Evolutionary conservation across 805 yeast species (phyloP).

Genomic region (Yamadazyma paraphyllophila): DNA sequence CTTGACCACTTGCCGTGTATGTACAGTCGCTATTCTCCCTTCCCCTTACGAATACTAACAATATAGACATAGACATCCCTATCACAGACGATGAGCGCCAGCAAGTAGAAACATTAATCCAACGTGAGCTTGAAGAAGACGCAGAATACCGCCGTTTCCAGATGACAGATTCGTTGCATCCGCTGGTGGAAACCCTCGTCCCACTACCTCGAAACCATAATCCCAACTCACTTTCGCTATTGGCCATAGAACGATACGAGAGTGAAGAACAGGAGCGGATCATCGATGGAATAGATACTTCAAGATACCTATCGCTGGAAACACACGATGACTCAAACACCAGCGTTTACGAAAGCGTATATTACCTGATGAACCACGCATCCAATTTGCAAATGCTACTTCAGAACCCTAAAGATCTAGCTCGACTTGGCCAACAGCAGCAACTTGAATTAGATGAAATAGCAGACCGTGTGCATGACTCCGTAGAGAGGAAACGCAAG

Average conservation of each 20-base stretch:
- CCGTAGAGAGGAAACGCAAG: slow-evolving; percentile 37
- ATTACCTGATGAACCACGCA: slow-evolving; percentile 39
- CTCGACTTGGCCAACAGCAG: slow-evolving; percentile 32
- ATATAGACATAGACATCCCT: slow-evolving; percentile 28
- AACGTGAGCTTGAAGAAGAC: slow-evolving; percentile 1
- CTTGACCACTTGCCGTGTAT: slow-evolving; percentile 41
- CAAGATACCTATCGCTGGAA: slow-evolving; percentile 18
- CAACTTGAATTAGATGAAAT: slow-evolving; percentile 22
- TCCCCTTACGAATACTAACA: not conserved
- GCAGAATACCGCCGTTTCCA: not conserved
- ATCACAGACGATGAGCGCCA: slow-evolving; percentile 35
- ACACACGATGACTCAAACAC: not conserved
- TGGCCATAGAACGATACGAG: slow-evolving; percentile 27
- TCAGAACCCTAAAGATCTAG: slow-evolving; percentile 39
- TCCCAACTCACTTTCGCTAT: slow-evolving; percentile 9
- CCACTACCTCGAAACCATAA: slow-evolving; percentile 14
- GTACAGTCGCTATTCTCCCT: slow-evolving; percentile 19
- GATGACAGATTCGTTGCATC: slow-evolving; percentile 17
- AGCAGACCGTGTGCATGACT: slow-evolving; percentile 19
- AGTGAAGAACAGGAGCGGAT: slow-evolving; percentile 16
- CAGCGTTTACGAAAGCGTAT: slow-evolving; percentile 29
- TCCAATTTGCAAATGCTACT: slow-evolving; percentile 37
- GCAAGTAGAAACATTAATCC: slow-evolving; percentile 34
- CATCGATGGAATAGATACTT: slow-evolving; percentile 28
- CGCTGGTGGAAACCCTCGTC: slow-evolving; percentile 19